Evolutionary conservation across 306 rosid species (phyloP), one percentile per base, ranked within the genome.

Genomic region (Argentina anserina): DNA sequence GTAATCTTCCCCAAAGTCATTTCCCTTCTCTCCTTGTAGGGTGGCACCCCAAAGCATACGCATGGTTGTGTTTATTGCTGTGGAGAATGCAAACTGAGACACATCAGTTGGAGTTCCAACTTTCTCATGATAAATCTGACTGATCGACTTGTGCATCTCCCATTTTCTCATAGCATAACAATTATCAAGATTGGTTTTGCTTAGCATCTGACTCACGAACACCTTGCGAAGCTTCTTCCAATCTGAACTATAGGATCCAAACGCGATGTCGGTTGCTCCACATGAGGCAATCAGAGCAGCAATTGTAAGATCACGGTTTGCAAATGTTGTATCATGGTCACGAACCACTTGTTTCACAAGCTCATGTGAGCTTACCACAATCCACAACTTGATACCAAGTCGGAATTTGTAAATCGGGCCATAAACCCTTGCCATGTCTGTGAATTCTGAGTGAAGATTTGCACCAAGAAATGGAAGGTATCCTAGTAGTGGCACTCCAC

Each of bases 171-270:
- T 36, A 9, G 41, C 15, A 40, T 25, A 69, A 56, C 69, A 74
- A 63, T 49, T 18, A 60, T 68, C 76, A 33, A 33, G 4, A 33
- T 33, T 33, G 34, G 34, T 33, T 33, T 65, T 74, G 72, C 74
- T 64, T 1, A 81, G 41, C 82, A 77, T 29, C 52, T 70, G 66
- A 17, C 56, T 20, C n/a, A 69, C 82, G 36, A 73, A 77, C 2
- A 77, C 52, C 78, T 81, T 77, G 28, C 81, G 75, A 50, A 76
- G 20, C 65, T 43, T 77, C 71, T 45, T 80, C 87, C 85, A 80
- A 0, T 36, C 61, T 9, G 60, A 52, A 13, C 78, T 81, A 3
- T 77, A 41, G 4, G 80, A 14, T 25, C 60, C 20, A 23, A 59
- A 80, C 0, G 71, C 74, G 2, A 80, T 80, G 33, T 78, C 74